Percentiles rank a stretch among this genome's conserved stretches.
Conservation (phyloP, 768 basidiomycete genomes). For the Psilocybe cyanescens region DNA sequence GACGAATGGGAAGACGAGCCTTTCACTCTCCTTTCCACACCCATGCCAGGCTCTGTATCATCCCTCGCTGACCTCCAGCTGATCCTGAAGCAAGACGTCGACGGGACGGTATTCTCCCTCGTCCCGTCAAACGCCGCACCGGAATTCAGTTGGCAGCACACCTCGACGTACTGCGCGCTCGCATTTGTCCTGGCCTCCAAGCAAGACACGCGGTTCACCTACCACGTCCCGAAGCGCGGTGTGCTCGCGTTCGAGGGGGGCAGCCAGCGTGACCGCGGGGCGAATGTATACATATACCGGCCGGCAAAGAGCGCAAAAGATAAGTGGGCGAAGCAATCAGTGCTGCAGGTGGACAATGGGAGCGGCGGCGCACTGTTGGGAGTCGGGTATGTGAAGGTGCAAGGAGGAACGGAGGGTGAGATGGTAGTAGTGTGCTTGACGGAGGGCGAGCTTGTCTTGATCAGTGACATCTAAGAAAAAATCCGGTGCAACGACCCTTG, state of each 20-base stretch:
- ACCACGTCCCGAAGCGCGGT: conserved; percentile 60
- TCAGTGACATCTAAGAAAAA: conserved; percentile 35
- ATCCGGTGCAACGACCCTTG: too few species aligned
- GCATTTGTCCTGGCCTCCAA: conserved; percentile 95
- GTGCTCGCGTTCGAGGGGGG: conserved; percentile 87
- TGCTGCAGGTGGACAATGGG: conserved; percentile 76
- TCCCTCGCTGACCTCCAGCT: conserved; percentile 41
- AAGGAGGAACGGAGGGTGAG: conserved; percentile 31
- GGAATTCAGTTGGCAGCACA: conserved; percentile 67
- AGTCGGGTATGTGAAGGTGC: conserved; percentile 54
- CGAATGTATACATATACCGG: conserved; percentile 89
- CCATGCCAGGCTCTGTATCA: conserved; percentile 57
- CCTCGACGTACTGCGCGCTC: conserved; percentile 85
- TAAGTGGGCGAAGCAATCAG: conserved; percentile 77
- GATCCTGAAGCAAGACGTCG: conserved; percentile 72
- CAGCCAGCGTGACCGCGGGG: conserved; percentile 60
- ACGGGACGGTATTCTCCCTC: conserved; percentile 68
- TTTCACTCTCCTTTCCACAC: conserved; percentile 66
- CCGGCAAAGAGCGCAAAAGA: conserved; percentile 47
- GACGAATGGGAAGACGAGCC: conserved; percentile 36
- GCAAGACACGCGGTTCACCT: conserved; percentile 85
- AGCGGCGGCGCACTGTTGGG: conserved; percentile 79
- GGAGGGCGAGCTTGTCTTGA: conserved; percentile 73
- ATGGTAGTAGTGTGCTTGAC: conserved; percentile 70
- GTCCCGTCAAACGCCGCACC: conserved; percentile 29